Evolutionary conservation across 2,329 filamentous ascomycete species (phyloP).

Genomic region (Cladosporium sp.): DNA sequence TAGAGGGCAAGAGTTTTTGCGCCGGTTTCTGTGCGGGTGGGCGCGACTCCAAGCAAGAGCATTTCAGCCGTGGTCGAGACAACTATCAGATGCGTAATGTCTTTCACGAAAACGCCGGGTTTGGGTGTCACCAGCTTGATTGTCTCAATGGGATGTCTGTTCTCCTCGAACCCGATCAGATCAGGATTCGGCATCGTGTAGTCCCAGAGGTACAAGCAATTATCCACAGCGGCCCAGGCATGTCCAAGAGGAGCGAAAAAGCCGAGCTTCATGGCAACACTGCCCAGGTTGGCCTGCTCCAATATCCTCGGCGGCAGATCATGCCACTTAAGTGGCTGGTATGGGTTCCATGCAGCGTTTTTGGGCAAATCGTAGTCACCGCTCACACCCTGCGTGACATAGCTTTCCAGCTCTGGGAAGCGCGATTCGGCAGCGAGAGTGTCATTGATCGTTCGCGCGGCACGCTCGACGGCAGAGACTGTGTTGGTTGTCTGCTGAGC

Average conservation of each 20-base stretch:
- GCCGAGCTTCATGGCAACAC: slow-evolving; percentile 89
- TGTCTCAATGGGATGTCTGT: slow-evolving; percentile 81
- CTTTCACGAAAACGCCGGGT: slow-evolving; percentile 77
- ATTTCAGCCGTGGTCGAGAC: slow-evolving; percentile 84
- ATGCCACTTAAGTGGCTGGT: slow-evolving; percentile 81
- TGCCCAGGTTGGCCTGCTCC: slow-evolving; percentile 82
- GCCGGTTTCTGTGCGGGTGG: slow-evolving; percentile 60
- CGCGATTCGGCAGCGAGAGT: slow-evolving; percentile 70
- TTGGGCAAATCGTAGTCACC: slow-evolving; percentile 82
- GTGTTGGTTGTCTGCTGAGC: slow-evolving; percentile 16
- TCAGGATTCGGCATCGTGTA: slow-evolving; percentile 91
- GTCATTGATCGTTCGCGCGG: slow-evolving; percentile 76
- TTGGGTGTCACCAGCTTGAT: slow-evolving; percentile 84
- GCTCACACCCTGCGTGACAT: slow-evolving; percentile 78
- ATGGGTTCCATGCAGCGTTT: slow-evolving; percentile 73
- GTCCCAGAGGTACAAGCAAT: slow-evolving; percentile 95
- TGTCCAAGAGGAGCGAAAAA: slow-evolving; percentile 92
- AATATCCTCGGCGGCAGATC: slow-evolving; percentile 89
- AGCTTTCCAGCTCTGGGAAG: slow-evolving; percentile 85
- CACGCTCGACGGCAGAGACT: slow-evolving; percentile 69
- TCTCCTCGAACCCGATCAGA: slow-evolving; percentile 86
- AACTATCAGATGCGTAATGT: slow-evolving; percentile 83
- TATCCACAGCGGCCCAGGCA: slow-evolving; percentile 94
- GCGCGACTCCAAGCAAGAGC: slow-evolving; percentile 76
- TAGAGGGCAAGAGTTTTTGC: slow-evolving; percentile 73